These are phyloP conservation scores for Nyssa sinensis DNA, from an alignment of 148 eudicot species.

Conservation along the genomic window DNA sequence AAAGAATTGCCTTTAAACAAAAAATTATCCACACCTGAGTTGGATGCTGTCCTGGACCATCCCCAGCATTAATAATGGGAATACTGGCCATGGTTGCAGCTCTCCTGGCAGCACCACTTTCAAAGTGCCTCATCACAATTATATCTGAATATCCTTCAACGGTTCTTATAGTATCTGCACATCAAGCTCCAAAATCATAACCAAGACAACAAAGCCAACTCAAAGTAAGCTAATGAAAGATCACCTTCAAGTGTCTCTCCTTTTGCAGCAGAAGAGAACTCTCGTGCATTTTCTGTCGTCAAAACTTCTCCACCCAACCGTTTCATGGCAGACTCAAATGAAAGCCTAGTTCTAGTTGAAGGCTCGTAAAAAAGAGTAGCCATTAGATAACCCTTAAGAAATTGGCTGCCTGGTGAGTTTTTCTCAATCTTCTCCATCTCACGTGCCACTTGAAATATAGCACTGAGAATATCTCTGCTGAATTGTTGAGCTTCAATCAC, in stretches of 20 bases:
- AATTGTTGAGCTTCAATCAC: constrained; percentile 94
- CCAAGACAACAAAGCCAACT: constrained; percentile 3
- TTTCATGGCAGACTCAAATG: constrained; percentile 98
- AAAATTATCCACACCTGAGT: constrained; percentile 53
- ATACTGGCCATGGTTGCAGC: constrained; percentile 80
- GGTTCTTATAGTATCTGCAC: constrained; percentile 83
- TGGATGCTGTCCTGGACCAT: constrained; percentile 99
- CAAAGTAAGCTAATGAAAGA: background rate
- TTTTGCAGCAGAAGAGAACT: constrained; percentile 97
- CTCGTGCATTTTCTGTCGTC: constrained; percentile 96
- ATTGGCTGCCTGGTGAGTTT: constrained; percentile 66
- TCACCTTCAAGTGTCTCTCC: constrained; percentile 98
- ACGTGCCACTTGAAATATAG: constrained; percentile 81
- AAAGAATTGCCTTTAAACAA: background rate
- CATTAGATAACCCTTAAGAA: constrained; percentile 87
- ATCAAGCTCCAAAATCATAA: constrained; percentile 19
- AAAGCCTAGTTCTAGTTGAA: constrained; percentile 94
- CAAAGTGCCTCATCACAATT: constrained; percentile 98
- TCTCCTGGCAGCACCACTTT: constrained; percentile 95
- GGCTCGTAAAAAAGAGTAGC: constrained; percentile 98
- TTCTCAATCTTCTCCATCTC: constrained; percentile 91
- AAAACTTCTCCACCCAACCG: constrained; percentile 95
- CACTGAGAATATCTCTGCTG: constrained; percentile 73
- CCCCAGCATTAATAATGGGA: constrained; percentile 97
- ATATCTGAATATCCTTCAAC: constrained; percentile 98